Percentiles rank a stretch among this genome's conserved stretches.
These are phyloP conservation scores for Lichenothelia convexa DNA, from an alignment of 495 filamentous ascomycete species.

Conservation along the genomic window DNA sequence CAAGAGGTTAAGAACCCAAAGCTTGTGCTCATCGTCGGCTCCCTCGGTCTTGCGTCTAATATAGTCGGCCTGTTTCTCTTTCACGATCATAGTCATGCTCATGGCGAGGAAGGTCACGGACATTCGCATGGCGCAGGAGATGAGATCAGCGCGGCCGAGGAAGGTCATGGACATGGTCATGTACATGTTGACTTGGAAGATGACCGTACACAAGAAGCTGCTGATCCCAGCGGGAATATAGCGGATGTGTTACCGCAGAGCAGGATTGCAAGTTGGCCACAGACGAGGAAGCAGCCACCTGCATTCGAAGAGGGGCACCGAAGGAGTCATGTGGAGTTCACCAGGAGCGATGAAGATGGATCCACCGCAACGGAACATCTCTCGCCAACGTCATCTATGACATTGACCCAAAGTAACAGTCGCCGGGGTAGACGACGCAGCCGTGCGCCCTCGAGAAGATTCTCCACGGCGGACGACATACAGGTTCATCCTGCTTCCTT, in stretches of 20 bases:
- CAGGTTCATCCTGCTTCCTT: constrained; percentile 79
- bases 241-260: constrained; percentile 29
- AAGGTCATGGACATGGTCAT: constrained; percentile 27
- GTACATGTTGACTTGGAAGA: constrained; percentile 21
- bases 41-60: constrained; percentile 70
- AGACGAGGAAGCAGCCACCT: constrained; percentile 5
- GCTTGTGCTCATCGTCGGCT: constrained; percentile 47
- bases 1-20: constrained; percentile 67
- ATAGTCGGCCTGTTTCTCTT: constrained; percentile 75
- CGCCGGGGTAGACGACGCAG: constrained; percentile 12
- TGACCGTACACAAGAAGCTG: constrained; percentile 15
- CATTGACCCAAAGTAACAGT: no score
- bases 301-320: no score
- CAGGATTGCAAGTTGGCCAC: constrained; percentile 13
- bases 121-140: constrained; percentile 23
- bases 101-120: constrained; percentile 39
- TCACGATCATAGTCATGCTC: constrained; percentile 84
- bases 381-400: not conserved
- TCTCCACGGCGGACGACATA: constrained; percentile 35
- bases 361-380: not conserved
- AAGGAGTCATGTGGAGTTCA: constrained; percentile 13
- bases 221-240: constrained; percentile 28
- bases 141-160: constrained; percentile 25
- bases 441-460: constrained; percentile 20
- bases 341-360: not conserved